These are phyloP conservation scores for Quercus phellos DNA, from an alignment of 331 rosid genomes.

Conservation along the genomic window DNA sequence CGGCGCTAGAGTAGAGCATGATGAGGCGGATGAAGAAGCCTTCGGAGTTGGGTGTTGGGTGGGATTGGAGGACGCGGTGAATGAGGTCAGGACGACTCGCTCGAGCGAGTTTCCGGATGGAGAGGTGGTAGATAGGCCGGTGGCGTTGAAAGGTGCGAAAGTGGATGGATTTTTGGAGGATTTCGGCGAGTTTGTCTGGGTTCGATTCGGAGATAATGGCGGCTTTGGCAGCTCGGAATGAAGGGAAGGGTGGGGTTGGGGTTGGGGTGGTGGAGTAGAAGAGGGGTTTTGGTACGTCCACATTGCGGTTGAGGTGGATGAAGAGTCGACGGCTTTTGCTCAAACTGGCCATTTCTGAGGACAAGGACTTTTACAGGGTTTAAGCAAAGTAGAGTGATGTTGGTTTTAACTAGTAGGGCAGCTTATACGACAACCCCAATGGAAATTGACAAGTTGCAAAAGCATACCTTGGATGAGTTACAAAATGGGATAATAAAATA, in stretches of 20 bases:
- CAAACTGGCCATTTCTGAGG: too few relatives aligned
- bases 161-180: constrained; percentile 1
- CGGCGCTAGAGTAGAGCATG: constrained; percentile 12
- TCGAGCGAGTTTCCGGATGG: constrained; percentile 20
- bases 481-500: accelerated
- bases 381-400: too few relatives aligned
- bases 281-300: too few relatives aligned
- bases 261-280: neutral
- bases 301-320: too few relatives aligned
- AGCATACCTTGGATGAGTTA: too few relatives aligned
- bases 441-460: too few relatives aligned
- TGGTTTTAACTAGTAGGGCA: too few relatives aligned
- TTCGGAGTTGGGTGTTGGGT: constrained; percentile 3
- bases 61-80: constrained; percentile 5
- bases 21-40: constrained; percentile 26
- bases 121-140: constrained; percentile 17
- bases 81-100: constrained; percentile 21
- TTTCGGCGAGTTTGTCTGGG: constrained; percentile 19
- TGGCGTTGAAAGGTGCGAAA: constrained; percentile 16
- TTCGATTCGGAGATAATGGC: constrained; percentile 18
- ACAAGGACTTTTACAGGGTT: too few relatives aligned
- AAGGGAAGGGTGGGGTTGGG: neutral
- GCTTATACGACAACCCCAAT: too few relatives aligned
- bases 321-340: too few relatives aligned
- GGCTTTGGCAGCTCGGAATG: constrained; percentile 16